Conservation (phyloP, 2,329 filamentous ascomycete genomes). For the Cladobotryum protrusum region DNA sequence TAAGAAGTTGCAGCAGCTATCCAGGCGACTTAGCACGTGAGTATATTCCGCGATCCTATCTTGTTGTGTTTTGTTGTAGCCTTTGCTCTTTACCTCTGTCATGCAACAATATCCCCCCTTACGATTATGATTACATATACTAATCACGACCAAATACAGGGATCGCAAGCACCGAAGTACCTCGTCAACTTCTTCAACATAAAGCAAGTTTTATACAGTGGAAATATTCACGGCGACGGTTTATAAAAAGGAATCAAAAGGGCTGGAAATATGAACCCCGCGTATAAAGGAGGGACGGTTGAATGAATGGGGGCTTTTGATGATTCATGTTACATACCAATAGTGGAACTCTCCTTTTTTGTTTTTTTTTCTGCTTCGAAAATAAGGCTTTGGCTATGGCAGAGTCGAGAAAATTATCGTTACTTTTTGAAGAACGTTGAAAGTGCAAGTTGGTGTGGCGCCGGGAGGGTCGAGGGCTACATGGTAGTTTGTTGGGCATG, state of each 20-base stretch:
- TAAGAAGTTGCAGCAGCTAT: conserved; percentile 76
- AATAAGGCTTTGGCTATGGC: conserved; percentile 11
- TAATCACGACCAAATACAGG: conserved; percentile 14
- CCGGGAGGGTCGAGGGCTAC: neutral
- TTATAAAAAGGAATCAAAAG: neutral
- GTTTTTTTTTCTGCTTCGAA: conserved; percentile 1
- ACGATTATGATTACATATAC: neutral
- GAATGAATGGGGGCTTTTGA: conserved; percentile 13
- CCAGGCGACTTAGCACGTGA: conserved; percentile 90
- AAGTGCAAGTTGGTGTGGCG: conserved; percentile 5
- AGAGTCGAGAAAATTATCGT: neutral
- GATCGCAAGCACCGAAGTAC: conserved; percentile 24
- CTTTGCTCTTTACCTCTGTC: neutral
- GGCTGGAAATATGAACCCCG: neutral
- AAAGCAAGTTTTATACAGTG: conserved; percentile 3
- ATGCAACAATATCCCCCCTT: neutral
- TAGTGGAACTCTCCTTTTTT: conserved; percentile 14
- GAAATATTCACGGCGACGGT: neutral
- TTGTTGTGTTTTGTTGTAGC: neutral
- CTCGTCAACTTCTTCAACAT: conserved; percentile 17
- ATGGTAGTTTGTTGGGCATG: no score
- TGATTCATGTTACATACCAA: conserved; percentile 7
- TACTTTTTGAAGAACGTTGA: no score
- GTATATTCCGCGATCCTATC: conserved; percentile 3
- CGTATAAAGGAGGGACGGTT: neutral